Evolutionary conservation across 164 flowering plant species (phyloP), one percentile per base, ranked within the genome.

Genomic region (Umbellularia californica): DNA sequence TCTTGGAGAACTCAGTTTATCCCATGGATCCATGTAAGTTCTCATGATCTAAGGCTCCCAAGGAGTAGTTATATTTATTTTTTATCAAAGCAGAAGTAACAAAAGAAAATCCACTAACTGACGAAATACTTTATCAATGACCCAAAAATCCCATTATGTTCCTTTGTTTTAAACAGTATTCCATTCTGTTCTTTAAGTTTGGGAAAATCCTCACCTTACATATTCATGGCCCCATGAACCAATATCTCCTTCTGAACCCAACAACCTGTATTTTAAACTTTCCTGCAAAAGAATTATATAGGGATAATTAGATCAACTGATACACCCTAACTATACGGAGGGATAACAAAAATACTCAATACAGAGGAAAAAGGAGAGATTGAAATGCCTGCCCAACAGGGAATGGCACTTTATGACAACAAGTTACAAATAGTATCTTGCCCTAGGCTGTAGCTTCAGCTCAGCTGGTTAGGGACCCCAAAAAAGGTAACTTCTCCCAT

Each of bases 211-310:
- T 83, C 64, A 92, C 99, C 99, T 87, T 50, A 96, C 97, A 84
- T 94, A 96, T 77, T 96, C 99, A 86, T 96, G 98, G 55, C 99
- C 99, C 99, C 99, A 96, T n/a, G 98, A 96, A 67, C 98, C 98
- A 79, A 94, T 94, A 82, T 96, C 99, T 73, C 97, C 99, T 68
- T 87, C 93, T 47, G 99, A 91, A 72, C 99, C 99, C 80, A 90
- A 68, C 71, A 96, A 78, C 79, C 99, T 86, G 82, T 87, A 96
- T 78, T 90, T 91, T 28, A 96, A 81, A 78, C 98, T 94, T 74
- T 92, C 99, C 99, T 96, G 88, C 55, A 82, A 65, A 33, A 50
- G 23, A 65, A 22, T 1, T 0, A 11, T 30, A 72, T 3, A 24
- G 19, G 28, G 22, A 72, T 20, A 4, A 41, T 41, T 41, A 9